Evolutionary conservation across 2,329 filamentous ascomycete genomes (phyloP), one percentile per base, ranked within the genome.

Genomic region (Colletotrichum liaoningense): DNA sequence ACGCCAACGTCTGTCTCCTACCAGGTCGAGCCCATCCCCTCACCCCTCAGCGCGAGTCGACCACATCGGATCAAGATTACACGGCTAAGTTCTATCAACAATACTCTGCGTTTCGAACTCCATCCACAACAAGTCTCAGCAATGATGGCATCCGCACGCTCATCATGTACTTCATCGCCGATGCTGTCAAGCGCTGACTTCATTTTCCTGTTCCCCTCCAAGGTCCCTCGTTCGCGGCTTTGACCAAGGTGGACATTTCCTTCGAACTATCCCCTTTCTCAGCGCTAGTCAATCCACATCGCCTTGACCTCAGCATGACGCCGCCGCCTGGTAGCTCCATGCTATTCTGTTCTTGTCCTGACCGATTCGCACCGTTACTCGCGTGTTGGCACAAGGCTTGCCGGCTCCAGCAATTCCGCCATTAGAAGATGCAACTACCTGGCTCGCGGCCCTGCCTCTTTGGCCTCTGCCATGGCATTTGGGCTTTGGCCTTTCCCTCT

Each of bases 271-370:
- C 28, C n/a, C 22, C 24, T 55, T 26, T 28, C n/a, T 64, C 54
- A 28, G n/a, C 33, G 30, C 24, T 24, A 5, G 16, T 30, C 16
- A 63, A 7, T 49, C n/a, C 35, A 22, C 33, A 33, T 49, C n/a
- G 56, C 57, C 69, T 58, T 59, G 65, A 68, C 69, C 52, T 52
- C 38, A 58, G n/a, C 19, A 62, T 65, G 67, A 70, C 69, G 66
- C 69, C 42, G 54, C 24, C 54, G 52, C 22, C 62, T 33, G 35
- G 38, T 68, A 72, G 65, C 35, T 54, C 14, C 16, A 14, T 24
- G 9, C 26, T 55, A 59, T 56, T 63, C 54, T 59, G 62, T 46
- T 30, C 59, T 55, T 46, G 42, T 57, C 68, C 58, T 67, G 57
- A 26, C 46, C 52, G 49, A 42, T 57, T 49, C 42, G 35, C 63